phyloP scores from a whole-genome alignment of 306 rosid species.

The Medicago ruthenica region DNA sequence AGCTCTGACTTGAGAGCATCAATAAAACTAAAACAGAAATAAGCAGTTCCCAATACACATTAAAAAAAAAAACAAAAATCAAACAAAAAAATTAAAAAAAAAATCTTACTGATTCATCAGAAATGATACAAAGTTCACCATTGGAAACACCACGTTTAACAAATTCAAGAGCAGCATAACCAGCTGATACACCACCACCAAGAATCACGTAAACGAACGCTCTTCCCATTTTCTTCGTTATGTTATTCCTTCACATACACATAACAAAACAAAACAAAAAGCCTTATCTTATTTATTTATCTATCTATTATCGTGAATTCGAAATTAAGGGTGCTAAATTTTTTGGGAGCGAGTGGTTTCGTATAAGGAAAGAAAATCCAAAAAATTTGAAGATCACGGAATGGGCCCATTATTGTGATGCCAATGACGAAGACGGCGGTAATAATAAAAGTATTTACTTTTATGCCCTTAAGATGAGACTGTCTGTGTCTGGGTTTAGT shows the following conservation, averaged over 20 bases:
- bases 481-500: background rate
- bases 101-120: conserved; percentile 78
- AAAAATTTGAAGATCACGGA: conserved; percentile 39
- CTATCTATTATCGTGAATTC: background rate
- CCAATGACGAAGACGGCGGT: conserved; percentile 30
- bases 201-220: conserved; percentile 95
- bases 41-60: too few relatives aligned
- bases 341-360: conserved; percentile 51
- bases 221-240: conserved; percentile 72
- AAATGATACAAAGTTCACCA: conserved; percentile 98
- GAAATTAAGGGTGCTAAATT: conserved; percentile 39
- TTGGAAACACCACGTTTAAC: conserved; percentile 68
- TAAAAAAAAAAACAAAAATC: background rate
- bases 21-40: too few relatives aligned
- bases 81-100: background rate
- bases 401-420: conserved; percentile 11
- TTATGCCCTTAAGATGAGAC: background rate
- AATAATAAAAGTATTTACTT: conserved; percentile 2
- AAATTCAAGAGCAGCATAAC: conserved; percentile 99
- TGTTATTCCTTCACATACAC: conserved; percentile 11
- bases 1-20: too few relatives aligned
- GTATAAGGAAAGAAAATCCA: conserved; percentile 43
- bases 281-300: background rate
- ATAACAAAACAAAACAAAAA: background rate
- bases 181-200: conserved; percentile 98